Conservation (phyloP, 2,329 filamentous ascomycete species). For the Coniochaeta sp. region DNA sequence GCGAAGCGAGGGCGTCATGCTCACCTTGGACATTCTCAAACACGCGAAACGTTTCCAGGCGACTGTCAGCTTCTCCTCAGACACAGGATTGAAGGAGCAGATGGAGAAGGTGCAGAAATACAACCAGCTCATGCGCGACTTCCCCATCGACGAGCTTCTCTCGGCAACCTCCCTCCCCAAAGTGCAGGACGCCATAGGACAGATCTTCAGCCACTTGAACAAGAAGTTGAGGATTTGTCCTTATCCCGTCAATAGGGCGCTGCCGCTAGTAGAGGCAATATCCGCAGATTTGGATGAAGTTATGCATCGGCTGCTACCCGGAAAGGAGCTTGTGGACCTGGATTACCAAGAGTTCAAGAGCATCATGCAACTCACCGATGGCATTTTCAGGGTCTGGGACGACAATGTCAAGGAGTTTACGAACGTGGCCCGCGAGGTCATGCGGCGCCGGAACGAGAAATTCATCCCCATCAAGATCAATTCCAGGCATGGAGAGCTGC, state of each 20-base stretch:
- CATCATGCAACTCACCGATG: constrained; percentile 75
- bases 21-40: constrained; percentile 92
- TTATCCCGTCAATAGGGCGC: constrained; percentile 84
- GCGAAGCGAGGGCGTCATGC: constrained; percentile 74
- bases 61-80: constrained; percentile 91
- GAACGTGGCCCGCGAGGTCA: constrained; percentile 92
- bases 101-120: constrained; percentile 97
- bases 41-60: constrained; percentile 97
- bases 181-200: constrained; percentile 77
- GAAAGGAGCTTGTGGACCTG: constrained; percentile 81
- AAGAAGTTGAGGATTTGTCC: constrained; percentile 96
- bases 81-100: constrained; percentile 92
- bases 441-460: constrained; percentile 86
- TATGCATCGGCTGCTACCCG: constrained; percentile 77
- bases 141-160: constrained; percentile 88
- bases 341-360: constrained; percentile 85
- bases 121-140: constrained; percentile 97
- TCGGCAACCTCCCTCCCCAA: constrained; percentile 86
- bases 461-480: constrained; percentile 98
- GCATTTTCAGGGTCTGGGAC: constrained; percentile 90
- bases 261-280: constrained; percentile 94
- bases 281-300: constrained; percentile 85
- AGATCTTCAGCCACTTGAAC: constrained; percentile 92
- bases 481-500: constrained; percentile 79
- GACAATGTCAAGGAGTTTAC: constrained; percentile 97